These are phyloP conservation scores for Closterium sp. DNA, from an alignment of 139 green algal species.

Conservation along the genomic window DNA sequence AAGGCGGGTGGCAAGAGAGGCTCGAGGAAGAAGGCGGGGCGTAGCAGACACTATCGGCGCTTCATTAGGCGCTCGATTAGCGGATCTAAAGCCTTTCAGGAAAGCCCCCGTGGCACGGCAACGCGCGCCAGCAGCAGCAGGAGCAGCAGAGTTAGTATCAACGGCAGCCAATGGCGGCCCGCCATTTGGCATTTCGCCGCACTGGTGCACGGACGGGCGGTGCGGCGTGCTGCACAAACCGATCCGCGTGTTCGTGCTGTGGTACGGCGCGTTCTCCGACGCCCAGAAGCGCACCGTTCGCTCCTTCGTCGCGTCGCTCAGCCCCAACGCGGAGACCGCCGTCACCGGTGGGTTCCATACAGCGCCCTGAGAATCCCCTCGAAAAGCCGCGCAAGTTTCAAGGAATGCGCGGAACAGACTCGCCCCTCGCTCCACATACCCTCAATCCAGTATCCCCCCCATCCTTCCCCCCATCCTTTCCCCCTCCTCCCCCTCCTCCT, in stretches of 20 bases:
- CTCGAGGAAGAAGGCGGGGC: neutral
- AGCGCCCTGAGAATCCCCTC: no score
- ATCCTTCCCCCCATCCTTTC: no score
- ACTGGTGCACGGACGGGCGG: no score
- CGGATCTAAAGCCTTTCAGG: neutral
- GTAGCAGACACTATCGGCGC: neutral
- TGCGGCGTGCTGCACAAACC: neutral
- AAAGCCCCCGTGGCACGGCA: no score
- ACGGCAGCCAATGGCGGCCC: neutral
- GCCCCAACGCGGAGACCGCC: neutral
- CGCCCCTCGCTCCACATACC: neutral
- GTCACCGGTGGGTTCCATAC: neutral
- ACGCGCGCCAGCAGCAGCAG: neutral
- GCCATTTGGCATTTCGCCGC: neutral
- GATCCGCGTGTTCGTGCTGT: neutral
- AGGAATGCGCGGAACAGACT: no score
- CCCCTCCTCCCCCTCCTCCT: neutral
- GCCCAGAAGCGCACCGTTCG: neutral
- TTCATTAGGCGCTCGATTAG: neutral
- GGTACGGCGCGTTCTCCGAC: neutral
- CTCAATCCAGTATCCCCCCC: no score
- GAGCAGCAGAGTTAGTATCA: neutral
- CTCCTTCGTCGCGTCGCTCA: neutral
- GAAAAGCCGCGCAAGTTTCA: neutral
- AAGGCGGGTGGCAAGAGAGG: neutral